These are phyloP conservation scores for Francoa sonchifolia DNA, from an alignment of 441 rosid species.

Conservation along the genomic window DNA sequence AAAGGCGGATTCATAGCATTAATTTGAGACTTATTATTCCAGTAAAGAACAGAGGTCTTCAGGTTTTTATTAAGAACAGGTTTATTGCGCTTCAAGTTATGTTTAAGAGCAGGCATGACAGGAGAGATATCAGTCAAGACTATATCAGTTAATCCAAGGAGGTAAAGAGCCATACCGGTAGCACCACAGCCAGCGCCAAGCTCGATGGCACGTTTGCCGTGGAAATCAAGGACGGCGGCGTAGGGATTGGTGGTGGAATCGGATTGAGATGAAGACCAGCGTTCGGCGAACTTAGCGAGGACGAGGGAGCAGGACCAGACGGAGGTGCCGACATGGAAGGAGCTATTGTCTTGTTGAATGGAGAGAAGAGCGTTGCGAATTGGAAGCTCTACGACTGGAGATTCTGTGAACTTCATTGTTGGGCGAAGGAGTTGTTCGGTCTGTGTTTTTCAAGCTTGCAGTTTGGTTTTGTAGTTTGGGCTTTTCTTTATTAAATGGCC, in stretches of 20 bases:
- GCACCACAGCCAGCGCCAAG: conserved; percentile 73
- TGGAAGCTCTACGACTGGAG: conserved; percentile 63
- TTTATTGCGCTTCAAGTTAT: conserved; percentile 79
- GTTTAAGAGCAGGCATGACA: conserved; percentile 77
- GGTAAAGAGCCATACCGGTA: conserved; percentile 67
- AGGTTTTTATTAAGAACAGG: conserved; percentile 41
- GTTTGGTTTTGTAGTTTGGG: no score
- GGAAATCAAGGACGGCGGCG: conserved; percentile 51
- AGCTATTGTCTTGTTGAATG: conserved; percentile 67
- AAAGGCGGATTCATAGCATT: conserved; percentile 52
- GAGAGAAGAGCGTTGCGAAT: conserved; percentile 45
- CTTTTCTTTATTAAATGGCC: no score
- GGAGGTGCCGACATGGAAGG: conserved; percentile 85
- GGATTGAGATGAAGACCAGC: conserved; percentile 37
- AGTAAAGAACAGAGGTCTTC: conserved; percentile 42
- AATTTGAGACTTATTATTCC: conserved; percentile 54
- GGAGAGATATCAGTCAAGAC: conserved; percentile 68
- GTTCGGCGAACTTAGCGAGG: conserved; percentile 75
- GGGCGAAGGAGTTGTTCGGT: no score
- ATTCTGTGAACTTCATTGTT: conserved; percentile 70
- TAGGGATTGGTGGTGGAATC: conserved; percentile 28
- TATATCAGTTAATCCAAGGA: conserved; percentile 59
- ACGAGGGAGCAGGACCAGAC: conserved; percentile 84
- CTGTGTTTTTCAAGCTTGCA: no score
- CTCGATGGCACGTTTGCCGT: conserved; percentile 57